Percentiles rank a stretch among this genome's conserved stretches.
Evolutionary conservation across 2,329 filamentous ascomycete genomes (phyloP).

Genomic region (Beauveria varroae): DNA sequence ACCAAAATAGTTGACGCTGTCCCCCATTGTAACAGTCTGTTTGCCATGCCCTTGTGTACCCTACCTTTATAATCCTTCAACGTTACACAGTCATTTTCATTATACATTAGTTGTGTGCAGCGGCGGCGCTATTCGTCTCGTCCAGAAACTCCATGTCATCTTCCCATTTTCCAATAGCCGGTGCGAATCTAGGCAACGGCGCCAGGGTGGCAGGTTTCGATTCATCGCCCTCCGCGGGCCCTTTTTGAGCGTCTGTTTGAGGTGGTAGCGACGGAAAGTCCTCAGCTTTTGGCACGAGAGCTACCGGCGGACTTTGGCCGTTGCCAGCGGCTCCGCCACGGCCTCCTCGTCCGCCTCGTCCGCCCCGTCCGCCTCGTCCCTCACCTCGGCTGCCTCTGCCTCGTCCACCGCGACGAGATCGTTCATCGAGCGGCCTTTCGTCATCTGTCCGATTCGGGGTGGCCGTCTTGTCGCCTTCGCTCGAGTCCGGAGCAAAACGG

Average conservation of each 20-base stretch:
- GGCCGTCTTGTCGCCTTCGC: slow-evolving; percentile 23
- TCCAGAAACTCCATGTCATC: slow-evolving; percentile 51
- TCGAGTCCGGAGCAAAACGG: slow-evolving; percentile 32
- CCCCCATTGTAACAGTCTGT: neutral
- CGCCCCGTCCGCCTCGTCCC: slow-evolving; percentile 23
- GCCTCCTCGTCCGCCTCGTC: slow-evolving; percentile 28
- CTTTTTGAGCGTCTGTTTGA: slow-evolving; percentile 19
- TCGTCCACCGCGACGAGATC: slow-evolving; percentile 25
- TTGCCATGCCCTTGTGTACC: neutral
- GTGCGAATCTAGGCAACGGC: slow-evolving; percentile 25
- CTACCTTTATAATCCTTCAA: neutral
- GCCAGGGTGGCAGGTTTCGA: slow-evolving; percentile 25
- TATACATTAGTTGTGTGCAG: neutral
- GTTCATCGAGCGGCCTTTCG: slow-evolving; percentile 25
- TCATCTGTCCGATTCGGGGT: slow-evolving; percentile 24
- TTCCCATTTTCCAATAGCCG: slow-evolving; percentile 43
- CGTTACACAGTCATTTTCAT: neutral
- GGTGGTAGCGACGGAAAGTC: slow-evolving; percentile 30
- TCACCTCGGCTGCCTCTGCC: slow-evolving; percentile 25
- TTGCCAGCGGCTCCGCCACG: slow-evolving; percentile 16
- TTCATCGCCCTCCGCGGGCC: slow-evolving; percentile 11
- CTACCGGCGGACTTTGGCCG: slow-evolving; percentile 16
- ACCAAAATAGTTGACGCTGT: neutral
- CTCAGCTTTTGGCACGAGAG: slow-evolving; percentile 19
- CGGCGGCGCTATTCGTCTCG: slow-evolving; percentile 20